A percentile compares a stretch with the other conserved stretches of the same genome.
Evolutionary conservation across 2,329 filamentous ascomycete genomes (phyloP).

Genomic region (Rhynchosporium graminicola): DNA sequence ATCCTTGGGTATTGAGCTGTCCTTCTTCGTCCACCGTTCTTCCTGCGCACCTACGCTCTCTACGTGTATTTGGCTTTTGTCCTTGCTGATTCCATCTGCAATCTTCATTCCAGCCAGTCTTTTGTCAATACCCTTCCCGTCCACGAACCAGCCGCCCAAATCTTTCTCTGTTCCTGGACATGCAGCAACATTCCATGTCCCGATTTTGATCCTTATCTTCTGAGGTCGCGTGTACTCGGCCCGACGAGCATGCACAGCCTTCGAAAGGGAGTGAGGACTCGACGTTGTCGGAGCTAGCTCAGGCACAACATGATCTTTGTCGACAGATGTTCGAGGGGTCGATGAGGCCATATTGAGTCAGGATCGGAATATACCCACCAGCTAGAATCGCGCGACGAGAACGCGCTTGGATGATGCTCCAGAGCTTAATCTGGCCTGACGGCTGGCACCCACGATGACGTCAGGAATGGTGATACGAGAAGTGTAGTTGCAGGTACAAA

Average conservation of each 20-base stretch:
- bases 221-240: conserved; percentile 77
- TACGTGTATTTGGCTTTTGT: conserved; percentile 39
- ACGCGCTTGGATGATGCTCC: conserved; percentile 11
- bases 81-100: conserved; percentile 42
- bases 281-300: conserved; percentile 34
- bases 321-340: conserved; percentile 28
- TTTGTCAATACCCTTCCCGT: conserved; percentile 69
- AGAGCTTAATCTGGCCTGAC: conserved; percentile 11
- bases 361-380: conserved; percentile 7
- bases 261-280: conserved; percentile 60
- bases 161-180: conserved; percentile 85
- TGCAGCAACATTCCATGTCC: conserved; percentile 92
- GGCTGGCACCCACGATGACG: conserved; percentile 14
- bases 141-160: conserved; percentile 83
- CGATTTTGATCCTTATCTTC: conserved; percentile 81
- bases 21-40: conserved; percentile 45
- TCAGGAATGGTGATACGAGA: background rate
- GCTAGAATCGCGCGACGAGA: conserved; percentile 9
- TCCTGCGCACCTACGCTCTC: conserved; percentile 52
- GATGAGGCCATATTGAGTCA: conserved; percentile 28
- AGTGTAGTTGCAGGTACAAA: conserved; percentile 7
- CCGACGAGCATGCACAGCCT: conserved; percentile 69
- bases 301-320: conserved; percentile 19
- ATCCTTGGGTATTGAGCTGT: conserved; percentile 48
- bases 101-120: conserved; percentile 58